phyloP scores from a whole-genome alignment of 768 basidiomycete species.

The Multifurca ochricompacta region DNA sequence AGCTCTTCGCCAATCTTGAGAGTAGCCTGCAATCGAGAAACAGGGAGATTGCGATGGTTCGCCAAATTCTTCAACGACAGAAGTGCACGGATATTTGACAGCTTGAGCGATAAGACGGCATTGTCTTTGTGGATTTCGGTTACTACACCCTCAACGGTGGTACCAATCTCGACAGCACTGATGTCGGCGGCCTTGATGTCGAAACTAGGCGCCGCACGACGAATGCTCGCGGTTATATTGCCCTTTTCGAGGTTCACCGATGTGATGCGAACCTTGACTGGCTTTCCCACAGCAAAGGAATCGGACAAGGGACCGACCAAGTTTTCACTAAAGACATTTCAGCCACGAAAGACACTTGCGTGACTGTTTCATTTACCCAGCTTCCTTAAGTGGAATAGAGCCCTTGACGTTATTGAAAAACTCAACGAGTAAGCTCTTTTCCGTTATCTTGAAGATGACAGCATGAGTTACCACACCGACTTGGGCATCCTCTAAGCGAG shows the following conservation, averaged over 20 bases:
- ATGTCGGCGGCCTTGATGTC: conserved; percentile 50
- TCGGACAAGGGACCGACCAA: conserved; percentile 46
- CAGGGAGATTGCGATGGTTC: conserved; percentile 59
- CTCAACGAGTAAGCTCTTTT: conserved; percentile 77
- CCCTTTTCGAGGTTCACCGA: conserved; percentile 47
- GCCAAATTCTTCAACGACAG: conserved; percentile 86
- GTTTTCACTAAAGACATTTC: conserved; percentile 48
- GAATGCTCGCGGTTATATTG: conserved; percentile 78
- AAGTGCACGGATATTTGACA: conserved; percentile 64
- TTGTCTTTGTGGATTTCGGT: conserved; percentile 82
- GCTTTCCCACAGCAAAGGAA: conserved; percentile 71
- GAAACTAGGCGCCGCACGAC: conserved; percentile 57
- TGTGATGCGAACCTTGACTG: conserved; percentile 77
- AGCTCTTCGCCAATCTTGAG: conserved; percentile 66
- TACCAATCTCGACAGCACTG: conserved; percentile 68
- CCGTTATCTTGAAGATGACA: conserved; percentile 74
- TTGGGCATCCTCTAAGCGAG: conserved; percentile 56
- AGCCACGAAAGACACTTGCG: not conserved
- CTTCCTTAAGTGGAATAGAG: conserved; percentile 70
- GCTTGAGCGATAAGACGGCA: conserved; percentile 62
- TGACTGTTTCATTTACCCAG: conserved; percentile 46
- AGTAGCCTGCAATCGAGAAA: conserved; percentile 53
- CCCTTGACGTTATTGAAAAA: conserved; percentile 88
- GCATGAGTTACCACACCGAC: conserved; percentile 71
- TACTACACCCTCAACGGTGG: conserved; percentile 62